Evolutionary conservation across 2,329 filamentous ascomycete species (phyloP), one percentile per base, ranked within the genome.

Genomic region (Diaporthe ampelina): DNA sequence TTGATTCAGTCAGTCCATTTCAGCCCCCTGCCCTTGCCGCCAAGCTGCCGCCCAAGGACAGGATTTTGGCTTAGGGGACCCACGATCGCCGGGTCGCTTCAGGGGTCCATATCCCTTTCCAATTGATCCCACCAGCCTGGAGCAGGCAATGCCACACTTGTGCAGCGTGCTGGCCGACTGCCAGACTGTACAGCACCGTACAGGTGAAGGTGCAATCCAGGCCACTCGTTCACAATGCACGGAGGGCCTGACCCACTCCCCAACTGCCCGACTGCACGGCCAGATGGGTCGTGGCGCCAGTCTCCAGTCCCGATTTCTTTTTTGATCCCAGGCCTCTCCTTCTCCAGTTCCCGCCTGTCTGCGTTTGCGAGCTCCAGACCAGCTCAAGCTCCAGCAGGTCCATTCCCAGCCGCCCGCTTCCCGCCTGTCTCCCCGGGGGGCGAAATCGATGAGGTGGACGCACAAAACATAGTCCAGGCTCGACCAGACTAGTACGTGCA

Each of bases 271-370:
- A 52, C n/a, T 13, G 63, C 48, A 68, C 52, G 48, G 45, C 29
- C 63, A 54, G 48, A 40, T 68, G 63, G 63, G 45, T 72, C 63
- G 73, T 71, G 70, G 70, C 58, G 70, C 54, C 65, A 61, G 59
- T 71, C 63, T 43, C 40, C 40, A 43, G 40, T 69, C 63, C 58
- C 58, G 43, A 72, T 73, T 76, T 74, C 43, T 71, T 75, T 35
- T 65, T 73, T 73, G 73, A 73, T 70, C 65, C 72, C 61, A 65
- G 43, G 69, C 74, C 73, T 72, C 61, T 76, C 70, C 71, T 76
- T 76, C 74, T 70, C 52, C 54, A 57, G 35, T 35, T 70, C 32
- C 48, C 37, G 32, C 21, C 50, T 40, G 21, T 45, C 24, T 32
- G 43, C 45, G 21, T 24, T 67, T 45, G 45, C 35, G 43, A 67